Evolutionary conservation across 2,329 filamentous ascomycete genomes (phyloP), one percentile per base, ranked within the genome.

Genomic region (Colletotrichum salicis): DNA sequence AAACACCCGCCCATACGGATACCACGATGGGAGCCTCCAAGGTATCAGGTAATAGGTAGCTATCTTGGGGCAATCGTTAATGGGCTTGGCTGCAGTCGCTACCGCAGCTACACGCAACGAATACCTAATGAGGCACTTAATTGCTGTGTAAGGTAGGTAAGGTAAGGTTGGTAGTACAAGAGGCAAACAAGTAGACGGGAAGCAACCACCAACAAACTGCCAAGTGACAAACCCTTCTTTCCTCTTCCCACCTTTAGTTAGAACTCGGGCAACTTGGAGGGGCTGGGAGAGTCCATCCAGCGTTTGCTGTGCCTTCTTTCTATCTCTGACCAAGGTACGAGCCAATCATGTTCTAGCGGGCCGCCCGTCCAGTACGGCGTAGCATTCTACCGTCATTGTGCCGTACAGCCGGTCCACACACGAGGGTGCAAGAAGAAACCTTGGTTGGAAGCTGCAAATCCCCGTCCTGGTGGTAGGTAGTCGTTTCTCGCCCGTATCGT

Each of bases 391-490:
- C 35, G 55, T 70, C 51, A 48, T 45, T 60, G 60, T 60, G 64
- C 65, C 60, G 70, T 48, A 51, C 45, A 52, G 24, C 60, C 66
- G 70, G 48, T 72, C 70, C 70, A 72, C 65, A 55, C 22, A 55
- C 52, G 19, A 55, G 52, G 52, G 22, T 24, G 52, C 27, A 15
- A 27, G 11, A 29, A 27, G 52, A 55, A 19, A 24, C 24, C 22
- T 55, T 55, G 52, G 52, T 24, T 55, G 56, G 48, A 48, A 48
- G 41, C 41, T 48, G 41, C 19, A 48, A n/a, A 48, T 48, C 41
- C 41, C 41, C 19, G 15, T 45, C 41, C 33, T 29, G 27, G 27
- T 52, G n/a, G 15, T 56, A 58, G 8, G 8, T 52, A 52, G n/a
- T 33, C 10, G 31, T 41, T 15, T 41, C 13, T 41, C 13, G 37